phyloP scores from a whole-genome alignment of 768 basidiomycete species.

The Tricholoma hemisulphureum region DNA sequence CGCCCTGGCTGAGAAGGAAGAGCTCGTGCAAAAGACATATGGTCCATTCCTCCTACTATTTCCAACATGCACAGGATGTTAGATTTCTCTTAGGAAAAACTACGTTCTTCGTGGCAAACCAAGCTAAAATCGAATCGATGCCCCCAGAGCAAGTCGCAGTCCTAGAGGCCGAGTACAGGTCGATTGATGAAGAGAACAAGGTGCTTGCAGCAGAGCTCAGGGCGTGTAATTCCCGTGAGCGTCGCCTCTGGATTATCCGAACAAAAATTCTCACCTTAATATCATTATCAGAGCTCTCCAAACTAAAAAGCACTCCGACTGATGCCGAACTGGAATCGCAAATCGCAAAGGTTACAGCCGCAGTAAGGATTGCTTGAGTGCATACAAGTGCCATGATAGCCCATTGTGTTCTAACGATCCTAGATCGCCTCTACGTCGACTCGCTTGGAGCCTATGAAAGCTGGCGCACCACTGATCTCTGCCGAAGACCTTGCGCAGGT shows the following conservation, averaged over 20 bases:
- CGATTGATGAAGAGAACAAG: slow-evolving; percentile 61
- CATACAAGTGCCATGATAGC: background rate
- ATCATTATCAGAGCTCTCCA: slow-evolving; percentile 56
- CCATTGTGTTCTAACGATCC: slow-evolving; percentile 4
- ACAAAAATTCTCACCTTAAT: slow-evolving; percentile 19
- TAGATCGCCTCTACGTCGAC: slow-evolving; percentile 50
- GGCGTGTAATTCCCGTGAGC: slow-evolving; percentile 42
- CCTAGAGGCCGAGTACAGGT: slow-evolving; percentile 59
- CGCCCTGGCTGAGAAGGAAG: slow-evolving; percentile 81
- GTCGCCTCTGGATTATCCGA: slow-evolving; percentile 5
- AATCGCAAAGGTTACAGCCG: slow-evolving; percentile 46
- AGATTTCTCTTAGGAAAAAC: slow-evolving; percentile 61
- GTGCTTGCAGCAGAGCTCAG: slow-evolving; percentile 49
- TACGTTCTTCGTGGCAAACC: slow-evolving; percentile 84
- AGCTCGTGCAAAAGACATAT: slow-evolving; percentile 79
- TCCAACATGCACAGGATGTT: slow-evolving; percentile 10
- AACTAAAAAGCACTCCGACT: slow-evolving; percentile 64
- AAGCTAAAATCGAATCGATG: slow-evolving; percentile 66
- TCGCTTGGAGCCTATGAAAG: slow-evolving; percentile 63
- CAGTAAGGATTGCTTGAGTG: slow-evolving; percentile 40
- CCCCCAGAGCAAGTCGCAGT: slow-evolving; percentile 57
- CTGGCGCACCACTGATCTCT: slow-evolving; percentile 66
- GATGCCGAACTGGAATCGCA: slow-evolving; percentile 61
- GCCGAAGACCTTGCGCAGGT: slow-evolving; percentile 66
- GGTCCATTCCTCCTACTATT: slow-evolving; percentile 41